Conservation (phyloP, 2,329 filamentous ascomycete species). For the Cryphonectria radicalis region DNA sequence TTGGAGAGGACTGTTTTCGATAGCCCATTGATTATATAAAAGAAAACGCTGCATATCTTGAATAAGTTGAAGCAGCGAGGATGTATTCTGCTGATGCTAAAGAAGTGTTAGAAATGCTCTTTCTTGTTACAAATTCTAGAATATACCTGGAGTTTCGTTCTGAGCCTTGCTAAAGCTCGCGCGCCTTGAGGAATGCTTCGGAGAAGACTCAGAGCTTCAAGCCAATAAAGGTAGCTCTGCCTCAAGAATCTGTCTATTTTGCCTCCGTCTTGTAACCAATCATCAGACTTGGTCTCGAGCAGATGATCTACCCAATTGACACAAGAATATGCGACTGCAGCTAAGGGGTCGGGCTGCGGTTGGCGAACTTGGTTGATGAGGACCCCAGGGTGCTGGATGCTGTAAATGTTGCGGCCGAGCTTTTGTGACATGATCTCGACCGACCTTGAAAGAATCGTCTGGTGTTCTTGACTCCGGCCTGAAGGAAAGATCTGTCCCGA, state of each 20-base stretch:
- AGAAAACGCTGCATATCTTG: constrained; percentile 40
- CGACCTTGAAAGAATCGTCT: constrained; percentile 41
- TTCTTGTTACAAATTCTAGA: constrained; percentile 1
- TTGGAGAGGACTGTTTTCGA: constrained; percentile 30
- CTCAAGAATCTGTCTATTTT: constrained; percentile 40
- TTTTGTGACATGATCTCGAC: constrained; percentile 37
- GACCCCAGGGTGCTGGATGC: constrained; percentile 33
- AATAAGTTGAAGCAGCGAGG: constrained; percentile 28
- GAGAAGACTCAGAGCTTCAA: constrained; percentile 47
- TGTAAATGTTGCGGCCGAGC: constrained; percentile 44
- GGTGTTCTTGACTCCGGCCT: constrained; percentile 36
- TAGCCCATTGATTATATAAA: constrained; percentile 31
- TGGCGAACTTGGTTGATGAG: constrained; percentile 32
- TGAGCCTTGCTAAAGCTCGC: constrained; percentile 32
- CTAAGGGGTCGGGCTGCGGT: constrained; percentile 36
- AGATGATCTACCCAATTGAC: constrained; percentile 43
- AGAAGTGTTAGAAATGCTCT: not conserved
- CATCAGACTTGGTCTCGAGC: constrained; percentile 16
- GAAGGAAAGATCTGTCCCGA: constrained; percentile 36
- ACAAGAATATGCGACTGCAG: constrained; percentile 38
- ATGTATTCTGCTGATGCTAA: constrained; percentile 16
- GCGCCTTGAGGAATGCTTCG: constrained; percentile 34
- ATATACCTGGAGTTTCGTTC: constrained; percentile 27
- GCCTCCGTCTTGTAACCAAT: constrained; percentile 34
- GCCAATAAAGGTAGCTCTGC: constrained; percentile 46